A percentile compares a stretch with the other conserved stretches of the same genome.
phyloP scores from a whole-genome alignment of 2,329 filamentous ascomycete species.

The Clarireedia paspali region DNA sequence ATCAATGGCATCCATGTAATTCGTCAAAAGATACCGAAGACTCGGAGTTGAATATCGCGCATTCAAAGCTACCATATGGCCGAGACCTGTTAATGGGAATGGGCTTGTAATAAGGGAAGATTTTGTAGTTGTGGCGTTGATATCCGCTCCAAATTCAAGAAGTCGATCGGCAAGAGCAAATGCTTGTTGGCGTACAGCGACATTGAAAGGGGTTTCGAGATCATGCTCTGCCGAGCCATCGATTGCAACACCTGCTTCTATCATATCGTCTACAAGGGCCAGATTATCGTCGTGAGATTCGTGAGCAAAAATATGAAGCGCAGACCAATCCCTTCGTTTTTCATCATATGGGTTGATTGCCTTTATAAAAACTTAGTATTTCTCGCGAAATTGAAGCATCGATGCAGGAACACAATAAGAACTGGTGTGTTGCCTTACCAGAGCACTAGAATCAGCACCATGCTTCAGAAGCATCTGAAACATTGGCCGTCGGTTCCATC shows the following conservation, averaged over 20 bases:
- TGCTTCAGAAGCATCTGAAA: not conserved
- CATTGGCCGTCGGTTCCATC: not conserved
- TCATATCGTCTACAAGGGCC: not conserved
- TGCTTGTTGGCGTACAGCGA: not conserved
- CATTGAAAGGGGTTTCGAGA: not conserved
- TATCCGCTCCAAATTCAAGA: not conserved
- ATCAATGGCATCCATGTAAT: not conserved
- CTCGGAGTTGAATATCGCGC: not conserved
- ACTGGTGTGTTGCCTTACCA: not conserved
- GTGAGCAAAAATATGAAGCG: constrained; percentile 1
- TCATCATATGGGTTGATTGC: not conserved
- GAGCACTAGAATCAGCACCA: not conserved
- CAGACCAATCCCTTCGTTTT: not conserved
- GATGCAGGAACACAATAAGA: not conserved
- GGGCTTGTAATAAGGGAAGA: not conserved
- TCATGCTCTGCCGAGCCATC: not conserved
- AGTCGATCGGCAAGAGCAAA: not conserved
- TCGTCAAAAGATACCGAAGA: not conserved
- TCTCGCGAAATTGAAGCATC: not conserved
- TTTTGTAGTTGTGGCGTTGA: not conserved
- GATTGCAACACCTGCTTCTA: not conserved
- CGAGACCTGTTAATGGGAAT: not conserved
- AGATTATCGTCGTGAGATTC: not conserved
- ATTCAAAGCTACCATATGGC: not conserved
- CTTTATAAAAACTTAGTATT: not conserved